Evolutionary conservation across 2,329 filamentous ascomycete genomes (phyloP), one percentile per base, ranked within the genome.

Genomic region (Colletotrichum chlorophyti): DNA sequence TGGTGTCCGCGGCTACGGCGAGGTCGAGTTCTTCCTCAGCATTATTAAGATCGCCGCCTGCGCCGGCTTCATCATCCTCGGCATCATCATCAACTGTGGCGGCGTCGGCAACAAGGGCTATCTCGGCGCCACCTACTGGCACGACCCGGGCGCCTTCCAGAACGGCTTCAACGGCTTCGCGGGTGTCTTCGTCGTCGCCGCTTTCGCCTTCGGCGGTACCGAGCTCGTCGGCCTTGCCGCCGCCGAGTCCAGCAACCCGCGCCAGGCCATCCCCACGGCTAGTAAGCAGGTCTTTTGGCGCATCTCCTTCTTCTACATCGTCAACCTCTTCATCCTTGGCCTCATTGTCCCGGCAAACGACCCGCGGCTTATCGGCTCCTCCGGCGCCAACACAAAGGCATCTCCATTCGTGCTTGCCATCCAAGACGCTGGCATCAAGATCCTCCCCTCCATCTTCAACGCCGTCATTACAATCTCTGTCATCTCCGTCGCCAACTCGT

Each of bases 21-120:
- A 82, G 72, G 81, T 86, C 61, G 85, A 88, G 65, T 87, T 86
- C 62, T 58, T 82, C 21, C 78, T 87, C 17, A 78, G 77, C 62
- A 73, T 81, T 54, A 77, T 87, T 68, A 88, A 88, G 69, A 77
- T 88, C 17, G 46, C 46, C 37, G 58, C 58, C 24, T 60, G 58
- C 34, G 41, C 40, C 8, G 58, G 58, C 45, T 60, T 60, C 53
- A 60, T 60, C 27, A 58, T 65, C 11, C 61, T 65, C 49, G 64
- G 64, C 24, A 60, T 65, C 42, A 26, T 65, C 40, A 62, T 65
- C 23, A 65, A 65, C 54, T 63, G 52, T 23, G 63, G 57, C 11
- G 64, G 63, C 26, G 27, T 63, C 41, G 35, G 62, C 49, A 46
- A 65, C 11, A 53, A 51, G 21, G 63, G 64, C 15, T 65, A 65